A percentile compares a stretch with the other conserved stretches of the same genome.
Conservation (phyloP, 2,329 filamentous ascomycete species). For the Coniochaeta hoffmannii region DNA sequence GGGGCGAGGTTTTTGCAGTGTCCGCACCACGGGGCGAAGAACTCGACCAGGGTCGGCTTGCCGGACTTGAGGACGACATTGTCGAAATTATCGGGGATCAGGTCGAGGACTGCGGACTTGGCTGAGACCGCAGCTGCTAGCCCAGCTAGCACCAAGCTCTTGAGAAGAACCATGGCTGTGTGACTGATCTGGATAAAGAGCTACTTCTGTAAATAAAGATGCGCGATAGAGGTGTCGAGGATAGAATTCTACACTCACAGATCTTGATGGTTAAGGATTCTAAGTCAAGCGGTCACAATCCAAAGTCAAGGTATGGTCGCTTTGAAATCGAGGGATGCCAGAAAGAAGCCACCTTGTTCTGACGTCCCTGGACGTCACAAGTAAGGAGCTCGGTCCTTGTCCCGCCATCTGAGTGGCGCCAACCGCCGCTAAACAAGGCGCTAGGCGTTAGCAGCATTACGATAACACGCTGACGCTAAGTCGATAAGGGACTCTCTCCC, state of each 20-base stretch:
- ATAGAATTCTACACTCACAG: neutral
- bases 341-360: constrained; percentile 3
- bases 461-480: neutral
- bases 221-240: neutral
- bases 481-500: neutral
- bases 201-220: neutral
- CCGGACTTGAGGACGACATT: constrained; percentile 79
- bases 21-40: constrained; percentile 98
- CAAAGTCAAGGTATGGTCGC: neutral
- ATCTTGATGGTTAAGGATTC: neutral
- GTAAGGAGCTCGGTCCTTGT: neutral
- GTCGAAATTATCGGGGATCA: constrained; percentile 89
- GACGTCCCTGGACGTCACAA: neutral
- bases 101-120: constrained; percentile 80
- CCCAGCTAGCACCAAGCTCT: constrained; percentile 51
- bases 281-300: neutral
- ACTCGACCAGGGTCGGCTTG: constrained; percentile 94
- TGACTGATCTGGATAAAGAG: neutral
- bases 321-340: neutral
- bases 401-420: neutral
- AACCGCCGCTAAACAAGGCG: neutral
- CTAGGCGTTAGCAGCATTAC: neutral
- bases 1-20: constrained; percentile 98
- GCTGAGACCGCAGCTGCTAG: constrained; percentile 52
- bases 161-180: constrained; percentile 45